A percentile compares a stretch with the other conserved stretches of the same genome.
These are phyloP conservation scores for Scalesia atractyloides DNA, from an alignment of 129 eudicot genomes.

Conservation along the genomic window DNA sequence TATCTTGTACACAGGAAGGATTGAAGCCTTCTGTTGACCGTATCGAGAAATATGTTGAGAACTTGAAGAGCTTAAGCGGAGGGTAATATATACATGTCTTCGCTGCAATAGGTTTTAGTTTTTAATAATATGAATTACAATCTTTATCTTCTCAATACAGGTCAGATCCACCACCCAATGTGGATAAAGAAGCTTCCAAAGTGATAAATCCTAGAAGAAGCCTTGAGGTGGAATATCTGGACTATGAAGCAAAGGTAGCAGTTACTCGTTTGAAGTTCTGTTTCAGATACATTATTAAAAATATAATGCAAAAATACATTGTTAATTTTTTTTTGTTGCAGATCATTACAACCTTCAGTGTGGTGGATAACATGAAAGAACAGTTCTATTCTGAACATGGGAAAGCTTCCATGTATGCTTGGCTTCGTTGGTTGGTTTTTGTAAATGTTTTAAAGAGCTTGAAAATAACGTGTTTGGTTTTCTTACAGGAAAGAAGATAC, in stretches of 20 bases:
- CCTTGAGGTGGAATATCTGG: slow-evolving; percentile 97
- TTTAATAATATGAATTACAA: background rate
- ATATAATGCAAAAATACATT: background rate
- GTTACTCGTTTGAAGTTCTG: background rate
- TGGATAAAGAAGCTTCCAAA: slow-evolving; percentile 52
- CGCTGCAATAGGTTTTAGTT: slow-evolving; percentile 6
- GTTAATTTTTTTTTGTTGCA: slow-evolving; percentile 28
- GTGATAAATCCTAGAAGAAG: slow-evolving; percentile 61
- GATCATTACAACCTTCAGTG: slow-evolving; percentile 91
- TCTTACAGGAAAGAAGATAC: slow-evolving; percentile 69
- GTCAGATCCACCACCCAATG: slow-evolving; percentile 40
- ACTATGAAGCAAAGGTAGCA: slow-evolving; percentile 84
- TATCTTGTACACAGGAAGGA: slow-evolving; percentile 55
- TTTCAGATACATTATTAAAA: background rate
- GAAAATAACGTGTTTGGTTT: slow-evolving; percentile 13
- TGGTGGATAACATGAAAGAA: slow-evolving; percentile 95
- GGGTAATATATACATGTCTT: slow-evolving; percentile 47
- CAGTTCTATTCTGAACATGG: slow-evolving; percentile 69
- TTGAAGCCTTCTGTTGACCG: slow-evolving; percentile 77
- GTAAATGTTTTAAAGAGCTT: background rate
- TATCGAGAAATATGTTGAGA: slow-evolving; percentile 71
- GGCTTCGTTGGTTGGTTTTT: background rate
- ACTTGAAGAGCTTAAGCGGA: slow-evolving; percentile 63
- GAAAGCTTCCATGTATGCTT: slow-evolving; percentile 66
- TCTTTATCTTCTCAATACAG: slow-evolving; percentile 32